Conservation (phyloP, 768 basidiomycete genomes). For the Tulasnella sp. region DNA sequence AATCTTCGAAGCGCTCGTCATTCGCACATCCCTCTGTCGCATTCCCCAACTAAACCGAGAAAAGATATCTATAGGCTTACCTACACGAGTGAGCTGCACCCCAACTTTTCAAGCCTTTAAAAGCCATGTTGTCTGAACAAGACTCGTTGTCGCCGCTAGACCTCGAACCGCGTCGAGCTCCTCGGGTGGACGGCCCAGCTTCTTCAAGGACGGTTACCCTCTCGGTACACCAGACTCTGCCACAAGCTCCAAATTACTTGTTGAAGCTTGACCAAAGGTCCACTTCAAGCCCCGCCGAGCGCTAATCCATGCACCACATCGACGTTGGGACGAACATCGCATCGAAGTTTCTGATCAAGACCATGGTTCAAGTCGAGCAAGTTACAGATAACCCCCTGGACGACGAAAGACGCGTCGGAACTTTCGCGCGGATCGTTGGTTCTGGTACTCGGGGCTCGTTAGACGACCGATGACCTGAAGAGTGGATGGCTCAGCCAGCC, state of each 20-base stretch:
- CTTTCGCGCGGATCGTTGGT: slow-evolving; percentile 89
- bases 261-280: slow-evolving; percentile 95
- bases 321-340: slow-evolving; percentile 93
- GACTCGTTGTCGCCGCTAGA: slow-evolving; percentile 47
- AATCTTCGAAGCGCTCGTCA: too few species aligned
- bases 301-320: slow-evolving; percentile 92
- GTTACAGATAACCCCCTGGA: slow-evolving; percentile 82
- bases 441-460: slow-evolving; percentile 60
- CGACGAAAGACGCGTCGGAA: slow-evolving; percentile 84
- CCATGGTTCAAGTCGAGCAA: slow-evolving; percentile 84
- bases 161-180: slow-evolving; percentile 94
- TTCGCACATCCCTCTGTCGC: too few species aligned
- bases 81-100: too few species aligned
- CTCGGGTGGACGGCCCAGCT: slow-evolving; percentile 75
- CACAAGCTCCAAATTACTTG: slow-evolving; percentile 80
- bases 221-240: slow-evolving; percentile 96
- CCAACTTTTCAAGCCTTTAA: too few species aligned
- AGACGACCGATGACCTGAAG: too few species aligned
- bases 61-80: too few species aligned
- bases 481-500: too few species aligned
- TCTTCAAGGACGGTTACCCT: slow-evolving; percentile 65
- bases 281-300: slow-evolving; percentile 75
- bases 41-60: too few species aligned
- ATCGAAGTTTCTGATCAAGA: slow-evolving; percentile 91
- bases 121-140: too few species aligned